Percentiles rank a stretch among this genome's conserved stretches.
These are phyloP conservation scores for Actinomucor elegans DNA, from an alignment of 371 early-diverging fungal species.

Conservation along the genomic window DNA sequence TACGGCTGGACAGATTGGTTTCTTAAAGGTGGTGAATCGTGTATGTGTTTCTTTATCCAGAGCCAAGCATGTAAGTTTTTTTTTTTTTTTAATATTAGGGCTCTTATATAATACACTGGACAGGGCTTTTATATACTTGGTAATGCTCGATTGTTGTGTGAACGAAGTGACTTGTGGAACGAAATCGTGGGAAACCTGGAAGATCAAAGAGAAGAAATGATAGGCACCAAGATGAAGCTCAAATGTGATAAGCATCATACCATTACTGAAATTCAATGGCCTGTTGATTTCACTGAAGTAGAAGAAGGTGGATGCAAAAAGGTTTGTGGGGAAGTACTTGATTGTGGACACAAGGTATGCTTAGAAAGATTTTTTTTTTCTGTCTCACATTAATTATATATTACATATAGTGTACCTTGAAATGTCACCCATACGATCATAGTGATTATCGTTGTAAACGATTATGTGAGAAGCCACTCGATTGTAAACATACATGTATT, in stretches of 20 bases:
- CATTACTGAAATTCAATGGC: constrained; percentile 45
- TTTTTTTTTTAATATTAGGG: not conserved
- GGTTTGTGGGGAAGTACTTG: constrained; percentile 37
- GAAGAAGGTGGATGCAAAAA: constrained; percentile 52
- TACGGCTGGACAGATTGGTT: constrained; percentile 64
- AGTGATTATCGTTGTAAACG: constrained; percentile 39
- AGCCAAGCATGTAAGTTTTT: constrained; percentile 51
- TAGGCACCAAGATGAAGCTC: constrained; percentile 45
- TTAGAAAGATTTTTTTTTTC: constrained; percentile 3
- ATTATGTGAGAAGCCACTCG: constrained; percentile 31
- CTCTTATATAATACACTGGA: too few relatives aligned
- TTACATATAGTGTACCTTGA: constrained; percentile 23
- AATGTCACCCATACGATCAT: constrained; percentile 55
- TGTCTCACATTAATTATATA: not conserved
- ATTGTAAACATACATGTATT: constrained; percentile 41
- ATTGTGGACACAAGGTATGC: constrained; percentile 53
- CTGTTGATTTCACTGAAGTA: constrained; percentile 50
- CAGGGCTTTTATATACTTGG: constrained; percentile 78
- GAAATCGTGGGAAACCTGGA: constrained; percentile 45
- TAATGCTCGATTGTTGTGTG: constrained; percentile 53
- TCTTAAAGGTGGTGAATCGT: constrained; percentile 71
- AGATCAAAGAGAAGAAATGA: constrained; percentile 20
- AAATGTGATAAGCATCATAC: constrained; percentile 44
- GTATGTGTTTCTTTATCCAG: constrained; percentile 79
- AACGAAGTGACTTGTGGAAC: constrained; percentile 62